These are phyloP conservation scores for Suillus fuscotomentosus DNA, from an alignment of 768 basidiomycete genomes.

Conservation along the genomic window DNA sequence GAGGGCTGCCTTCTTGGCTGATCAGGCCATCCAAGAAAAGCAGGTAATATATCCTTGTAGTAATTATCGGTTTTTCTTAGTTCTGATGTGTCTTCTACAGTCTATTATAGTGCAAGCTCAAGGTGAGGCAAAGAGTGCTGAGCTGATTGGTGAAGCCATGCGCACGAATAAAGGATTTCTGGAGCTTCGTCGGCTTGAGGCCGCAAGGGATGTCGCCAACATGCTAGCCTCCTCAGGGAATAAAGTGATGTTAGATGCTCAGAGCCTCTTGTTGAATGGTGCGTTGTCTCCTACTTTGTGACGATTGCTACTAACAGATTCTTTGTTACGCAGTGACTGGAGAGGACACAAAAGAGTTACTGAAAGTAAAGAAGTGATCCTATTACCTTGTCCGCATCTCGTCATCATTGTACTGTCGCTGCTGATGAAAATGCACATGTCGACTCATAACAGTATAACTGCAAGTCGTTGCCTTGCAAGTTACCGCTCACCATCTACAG, in stretches of 20 bases:
- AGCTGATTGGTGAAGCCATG: conserved; percentile 95
- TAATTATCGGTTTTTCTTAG: conserved; percentile 5
- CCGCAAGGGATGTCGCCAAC: conserved; percentile 91
- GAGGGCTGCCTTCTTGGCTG: conserved; percentile 95
- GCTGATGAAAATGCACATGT: background rate
- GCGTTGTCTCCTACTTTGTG: conserved; percentile 21
- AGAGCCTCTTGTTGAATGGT: conserved; percentile 91
- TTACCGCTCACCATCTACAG: background rate
- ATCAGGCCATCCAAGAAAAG: conserved; percentile 99
- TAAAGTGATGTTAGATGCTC: conserved; percentile 94
- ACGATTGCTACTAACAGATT: background rate
- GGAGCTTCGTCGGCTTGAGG: conserved; percentile 89
- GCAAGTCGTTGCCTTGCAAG: background rate
- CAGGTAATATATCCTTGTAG: conserved; percentile 46
- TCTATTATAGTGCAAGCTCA: conserved; percentile 97
- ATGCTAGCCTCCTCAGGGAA: conserved; percentile 81
- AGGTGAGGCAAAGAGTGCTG: conserved; percentile 94
- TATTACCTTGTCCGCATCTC: background rate
- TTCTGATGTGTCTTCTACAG: conserved; percentile 38
- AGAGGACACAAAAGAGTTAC: conserved; percentile 55
- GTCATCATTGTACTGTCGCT: background rate
- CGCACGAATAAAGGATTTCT: conserved; percentile 97
- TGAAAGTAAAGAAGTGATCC: conserved; percentile 45
- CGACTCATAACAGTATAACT: background rate
- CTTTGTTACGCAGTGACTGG: conserved; percentile 46